A percentile compares a stretch with the other conserved stretches of the same genome.
Evolutionary conservation across 2,329 filamentous ascomycete species (phyloP).

Genomic region (Cladosporium phlei): DNA sequence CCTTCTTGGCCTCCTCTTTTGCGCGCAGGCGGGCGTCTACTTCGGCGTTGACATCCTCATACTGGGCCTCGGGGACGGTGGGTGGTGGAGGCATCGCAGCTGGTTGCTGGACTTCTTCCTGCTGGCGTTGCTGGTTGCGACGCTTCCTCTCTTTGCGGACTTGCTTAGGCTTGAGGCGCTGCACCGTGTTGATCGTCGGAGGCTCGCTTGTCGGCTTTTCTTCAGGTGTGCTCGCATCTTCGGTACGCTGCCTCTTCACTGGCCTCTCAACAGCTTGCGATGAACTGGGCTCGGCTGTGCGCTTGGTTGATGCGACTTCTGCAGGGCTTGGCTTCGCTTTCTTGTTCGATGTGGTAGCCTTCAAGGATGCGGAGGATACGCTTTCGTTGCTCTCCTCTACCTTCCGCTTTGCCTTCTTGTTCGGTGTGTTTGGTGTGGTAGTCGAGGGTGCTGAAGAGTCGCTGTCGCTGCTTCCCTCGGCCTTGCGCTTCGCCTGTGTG

Average conservation of each 20-base stretch:
- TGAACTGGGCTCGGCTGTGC: constrained; percentile 1
- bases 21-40: constrained; percentile 29
- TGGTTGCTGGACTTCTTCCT: background rate
- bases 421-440: background rate
- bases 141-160: constrained; percentile 3
- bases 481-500: background rate
- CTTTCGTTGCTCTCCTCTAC: background rate
- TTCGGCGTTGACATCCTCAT: constrained; percentile 30
- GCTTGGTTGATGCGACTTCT: constrained; percentile 1
- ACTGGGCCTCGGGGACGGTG: constrained; percentile 18
- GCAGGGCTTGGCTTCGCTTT: background rate
- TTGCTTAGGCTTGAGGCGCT: constrained; percentile 5
- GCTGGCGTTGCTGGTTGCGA: background rate
- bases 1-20: constrained; percentile 25
- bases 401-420: constrained; percentile 3
- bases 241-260: constrained; percentile 4
- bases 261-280: background rate
- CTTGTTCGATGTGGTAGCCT: background rate
- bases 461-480: background rate
- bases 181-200: background rate
- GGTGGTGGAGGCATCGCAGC: background rate
- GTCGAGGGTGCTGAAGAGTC: background rate
- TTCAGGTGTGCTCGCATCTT: background rate
- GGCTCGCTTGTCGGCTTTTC: background rate
- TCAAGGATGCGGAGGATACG: background rate